Evolutionary conservation across 2,329 filamentous ascomycete species (phyloP), one percentile per base, ranked within the genome.

Genomic region (Cytospora paraplurivora): DNA sequence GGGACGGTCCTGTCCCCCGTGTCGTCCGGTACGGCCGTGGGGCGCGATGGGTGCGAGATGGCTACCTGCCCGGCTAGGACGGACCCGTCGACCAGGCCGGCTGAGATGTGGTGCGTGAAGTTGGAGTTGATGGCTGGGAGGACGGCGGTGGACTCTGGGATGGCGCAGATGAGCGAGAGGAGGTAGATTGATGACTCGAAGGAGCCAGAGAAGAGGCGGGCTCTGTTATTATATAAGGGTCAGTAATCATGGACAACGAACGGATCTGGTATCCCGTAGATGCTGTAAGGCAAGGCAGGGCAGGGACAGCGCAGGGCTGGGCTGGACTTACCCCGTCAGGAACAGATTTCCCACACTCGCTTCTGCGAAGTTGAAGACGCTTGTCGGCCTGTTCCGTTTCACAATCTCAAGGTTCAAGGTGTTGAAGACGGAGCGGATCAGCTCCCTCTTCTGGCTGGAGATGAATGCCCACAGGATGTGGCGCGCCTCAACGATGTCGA

Each of bases 171-270:
- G 69, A 89, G 90, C 57, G 90, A 90, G 5, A 98, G 83, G 2
- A 98, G 85, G 73, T 97, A 97, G 67, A 98, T 95, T 50, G 92
- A 92, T 7, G 90, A 91, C 75, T 98, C 95, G 68, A 98, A 94
- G 64, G 90, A 94, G 37, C 94, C 94, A 1, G 92, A 93, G 77
- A 97, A 97, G 12, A 98, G 83, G 1, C 94, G 86, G 0, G 92
- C 93, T 0, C 77, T 78, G 41, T 50, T 21, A 4, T 21, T 12
- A 21, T 52, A 8, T 19, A 6, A 15, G 12, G 12, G 15, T 54
- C 32, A 53, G 27, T 11, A 62, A n/a, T n/a, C n/a, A 33, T 27
- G 15, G 13, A 34, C 38, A 47, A 15, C 19, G n/a, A n/a, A n/a
- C 11, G 55, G 41, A 12, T 19, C 41, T 47, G 10, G 17, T 19